Conservation (phyloP, 2,329 filamentous ascomycete genomes). For the Thelonectria discophora region DNA sequence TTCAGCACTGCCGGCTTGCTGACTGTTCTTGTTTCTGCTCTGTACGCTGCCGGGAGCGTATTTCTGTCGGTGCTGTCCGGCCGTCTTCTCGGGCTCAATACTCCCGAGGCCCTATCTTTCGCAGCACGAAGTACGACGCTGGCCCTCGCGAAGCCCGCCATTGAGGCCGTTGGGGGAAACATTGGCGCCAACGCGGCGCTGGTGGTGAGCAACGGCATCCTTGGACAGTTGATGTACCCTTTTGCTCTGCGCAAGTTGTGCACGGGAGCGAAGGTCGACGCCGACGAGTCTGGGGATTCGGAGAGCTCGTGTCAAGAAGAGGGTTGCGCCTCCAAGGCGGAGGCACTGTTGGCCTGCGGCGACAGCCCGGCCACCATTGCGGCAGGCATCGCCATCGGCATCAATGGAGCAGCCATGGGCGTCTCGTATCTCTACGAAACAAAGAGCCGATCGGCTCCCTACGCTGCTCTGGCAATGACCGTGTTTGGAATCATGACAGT, state of each 20-base stretch:
- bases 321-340: conserved; percentile 15
- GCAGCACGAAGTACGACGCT: conserved; percentile 61
- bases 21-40: conserved; percentile 49
- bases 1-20: conserved; percentile 54
- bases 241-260: conserved; percentile 45
- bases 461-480: conserved; percentile 66
- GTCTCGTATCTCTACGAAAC: conserved; percentile 66
- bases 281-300: conserved; percentile 9
- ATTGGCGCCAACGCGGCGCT: conserved; percentile 58
- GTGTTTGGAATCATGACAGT: conserved; percentile 66
- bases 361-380: conserved; percentile 54
- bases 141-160: conserved; percentile 59
- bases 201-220: conserved; percentile 61
- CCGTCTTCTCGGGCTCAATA: conserved; percentile 48
- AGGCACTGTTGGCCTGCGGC: conserved; percentile 31
- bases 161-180: conserved; percentile 56
- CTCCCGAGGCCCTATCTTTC: conserved; percentile 53
- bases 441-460: conserved; percentile 61
- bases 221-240: conserved; percentile 53
- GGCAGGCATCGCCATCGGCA: conserved; percentile 61
- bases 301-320: conserved; percentile 8
- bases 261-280: conserved; percentile 24
- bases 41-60: conserved; percentile 53
- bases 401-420: conserved; percentile 69
- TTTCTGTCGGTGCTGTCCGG: conserved; percentile 52